Evolutionary conservation across 1,284 basidiomycete species (phyloP).

Genomic region (Moesziomyces parantarcticus): DNA sequence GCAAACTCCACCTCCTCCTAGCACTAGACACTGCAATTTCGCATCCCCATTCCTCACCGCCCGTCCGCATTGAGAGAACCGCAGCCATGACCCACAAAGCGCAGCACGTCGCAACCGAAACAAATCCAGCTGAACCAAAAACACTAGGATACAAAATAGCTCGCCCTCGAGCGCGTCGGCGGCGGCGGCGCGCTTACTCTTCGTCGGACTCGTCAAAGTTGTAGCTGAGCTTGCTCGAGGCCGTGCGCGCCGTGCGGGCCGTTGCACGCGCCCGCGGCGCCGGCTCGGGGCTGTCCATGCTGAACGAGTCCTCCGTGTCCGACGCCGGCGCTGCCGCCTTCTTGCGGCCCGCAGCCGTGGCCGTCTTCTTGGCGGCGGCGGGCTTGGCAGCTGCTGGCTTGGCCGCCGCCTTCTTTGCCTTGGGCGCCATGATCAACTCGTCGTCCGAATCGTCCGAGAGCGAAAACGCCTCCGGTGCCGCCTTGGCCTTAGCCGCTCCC

Average conservation of each 20-base stretch:
- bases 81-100: too few species aligned
- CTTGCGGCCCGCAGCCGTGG: slow-evolving; percentile 22
- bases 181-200: slow-evolving; percentile 16
- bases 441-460: slow-evolving; percentile 45
- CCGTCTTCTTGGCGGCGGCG: slow-evolving; percentile 31
- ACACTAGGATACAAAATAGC: neutral
- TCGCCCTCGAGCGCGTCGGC: too few species aligned
- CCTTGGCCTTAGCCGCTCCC: slow-evolving; percentile 24
- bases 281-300: slow-evolving; percentile 31
- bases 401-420: slow-evolving; percentile 26
- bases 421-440: slow-evolving; percentile 33
- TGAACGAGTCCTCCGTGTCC: slow-evolving; percentile 41
- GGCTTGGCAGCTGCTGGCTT: slow-evolving; percentile 21
- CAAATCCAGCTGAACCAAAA: neutral
- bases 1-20: neutral
- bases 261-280: slow-evolving; percentile 20
- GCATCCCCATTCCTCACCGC: neutral
- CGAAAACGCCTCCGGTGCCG: slow-evolving; percentile 30
- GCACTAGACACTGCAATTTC: neutral
- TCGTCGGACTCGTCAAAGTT: slow-evolving; percentile 37
- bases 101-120: too few species aligned
- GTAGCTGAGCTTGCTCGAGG: slow-evolving; percentile 39
- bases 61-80: too few species aligned
- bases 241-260: slow-evolving; percentile 23
- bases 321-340: slow-evolving; percentile 23